Percentiles rank a stretch among this genome's conserved stretches.
Conservation (phyloP, 345 rosid genomes). For the Trapa bicornis region DNA sequence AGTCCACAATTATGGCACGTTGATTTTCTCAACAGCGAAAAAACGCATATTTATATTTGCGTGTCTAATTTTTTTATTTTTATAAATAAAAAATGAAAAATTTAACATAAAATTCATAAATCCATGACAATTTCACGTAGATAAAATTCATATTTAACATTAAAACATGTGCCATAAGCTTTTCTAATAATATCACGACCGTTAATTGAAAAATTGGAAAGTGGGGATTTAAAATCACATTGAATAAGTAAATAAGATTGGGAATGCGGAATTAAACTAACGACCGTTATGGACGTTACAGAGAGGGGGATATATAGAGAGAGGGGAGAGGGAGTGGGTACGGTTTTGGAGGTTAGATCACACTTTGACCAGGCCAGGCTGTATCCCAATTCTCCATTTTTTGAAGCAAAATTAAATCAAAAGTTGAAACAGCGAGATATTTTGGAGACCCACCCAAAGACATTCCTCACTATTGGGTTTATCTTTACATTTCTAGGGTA, state of each 20-base stretch:
- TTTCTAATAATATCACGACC: background rate
- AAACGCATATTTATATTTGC: background rate
- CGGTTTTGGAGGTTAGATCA: slow-evolving; percentile 3
- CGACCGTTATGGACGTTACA: slow-evolving; percentile 25
- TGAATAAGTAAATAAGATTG: background rate
- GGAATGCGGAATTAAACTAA: background rate
- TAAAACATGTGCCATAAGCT: too few species aligned
- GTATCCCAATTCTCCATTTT: slow-evolving; percentile 24
- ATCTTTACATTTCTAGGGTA: too few species aligned
- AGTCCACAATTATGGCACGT: slow-evolving; percentile 3
- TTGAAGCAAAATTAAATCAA: background rate
- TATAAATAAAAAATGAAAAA: too few species aligned
- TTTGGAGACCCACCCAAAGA: background rate
- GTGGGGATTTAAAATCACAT: background rate
- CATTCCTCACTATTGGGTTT: too few species aligned
- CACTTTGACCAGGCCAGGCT: slow-evolving; percentile 45
- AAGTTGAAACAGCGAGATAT: background rate
- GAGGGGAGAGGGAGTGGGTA: background rate
- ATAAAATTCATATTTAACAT: too few species aligned
- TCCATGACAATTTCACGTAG: too few species aligned
- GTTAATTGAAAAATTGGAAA: background rate
- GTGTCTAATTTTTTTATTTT: background rate
- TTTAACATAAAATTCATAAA: too few species aligned
- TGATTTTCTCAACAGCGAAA: background rate
- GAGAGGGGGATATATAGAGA: background rate